phyloP scores from a whole-genome alignment of 106 monocot genomes.

The Phalaenopsis equestris region DNA sequence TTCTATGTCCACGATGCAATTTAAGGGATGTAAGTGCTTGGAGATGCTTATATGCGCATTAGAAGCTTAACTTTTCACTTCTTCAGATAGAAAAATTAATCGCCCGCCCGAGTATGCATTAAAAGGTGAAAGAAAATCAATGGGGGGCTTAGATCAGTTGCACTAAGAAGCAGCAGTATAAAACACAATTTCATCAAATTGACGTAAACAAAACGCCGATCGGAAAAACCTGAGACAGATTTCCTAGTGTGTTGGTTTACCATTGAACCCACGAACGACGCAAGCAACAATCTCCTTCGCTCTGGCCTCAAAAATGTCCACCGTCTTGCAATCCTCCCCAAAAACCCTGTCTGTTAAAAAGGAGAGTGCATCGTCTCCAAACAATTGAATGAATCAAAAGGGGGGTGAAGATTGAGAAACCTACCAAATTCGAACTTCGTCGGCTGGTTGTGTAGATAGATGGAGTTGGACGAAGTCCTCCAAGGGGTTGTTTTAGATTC shows the following conservation, averaged over 20 bases:
- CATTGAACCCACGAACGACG: slow-evolving; percentile 81
- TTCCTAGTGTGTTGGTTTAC: slow-evolving; percentile 6
- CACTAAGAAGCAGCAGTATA: too few relatives aligned
- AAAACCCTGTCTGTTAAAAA: slow-evolving; percentile 61
- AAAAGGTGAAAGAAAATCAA: background rate
- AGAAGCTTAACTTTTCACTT: background rate
- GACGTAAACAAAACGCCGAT: background rate
- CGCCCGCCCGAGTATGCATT: background rate
- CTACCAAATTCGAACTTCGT: slow-evolving; percentile 79
- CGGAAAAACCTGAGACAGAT: background rate
- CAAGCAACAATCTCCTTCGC: slow-evolving; percentile 82
- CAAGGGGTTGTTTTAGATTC: slow-evolving; percentile 63
- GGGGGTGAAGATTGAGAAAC: background rate
- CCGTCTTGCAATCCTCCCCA: slow-evolving; percentile 61
- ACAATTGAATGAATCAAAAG: background rate
- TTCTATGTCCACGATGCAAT: background rate
- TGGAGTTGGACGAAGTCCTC: slow-evolving; percentile 71
- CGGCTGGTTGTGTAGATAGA: slow-evolving; percentile 35
- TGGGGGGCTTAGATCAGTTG: background rate
- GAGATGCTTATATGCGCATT: background rate
- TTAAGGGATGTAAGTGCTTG: background rate
- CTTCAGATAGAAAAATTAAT: background rate
- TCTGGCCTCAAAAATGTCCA: slow-evolving; percentile 52
- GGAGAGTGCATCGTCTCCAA: background rate
- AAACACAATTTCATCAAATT: background rate